Conservation (phyloP, 768 basidiomycete species). For the Calvatia gigantea region DNA sequence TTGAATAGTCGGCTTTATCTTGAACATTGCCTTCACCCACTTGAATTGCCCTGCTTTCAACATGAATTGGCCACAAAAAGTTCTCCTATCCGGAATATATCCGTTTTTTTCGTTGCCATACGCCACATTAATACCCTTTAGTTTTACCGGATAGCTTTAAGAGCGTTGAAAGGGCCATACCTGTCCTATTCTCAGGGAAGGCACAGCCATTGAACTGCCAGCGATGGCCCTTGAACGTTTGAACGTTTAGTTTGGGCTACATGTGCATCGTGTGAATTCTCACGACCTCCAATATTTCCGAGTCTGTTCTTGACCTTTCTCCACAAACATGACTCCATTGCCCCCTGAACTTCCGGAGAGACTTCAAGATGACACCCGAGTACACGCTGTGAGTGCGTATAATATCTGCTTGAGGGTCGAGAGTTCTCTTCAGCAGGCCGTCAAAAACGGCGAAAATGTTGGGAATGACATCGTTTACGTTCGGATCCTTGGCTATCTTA, state of each 20-base stretch:
- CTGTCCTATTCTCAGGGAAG: too few species aligned
- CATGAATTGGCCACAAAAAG: neutral
- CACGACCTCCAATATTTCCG: too few species aligned
- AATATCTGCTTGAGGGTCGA: constrained; percentile 19
- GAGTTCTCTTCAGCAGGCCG: constrained; percentile 15
- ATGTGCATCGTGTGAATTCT: too few species aligned
- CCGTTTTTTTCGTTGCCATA: neutral
- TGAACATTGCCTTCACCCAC: neutral
- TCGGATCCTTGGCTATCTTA: constrained; percentile 23
- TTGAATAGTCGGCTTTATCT: neutral
- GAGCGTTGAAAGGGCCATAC: too few species aligned
- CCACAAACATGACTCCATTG: neutral
- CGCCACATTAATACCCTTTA: too few species aligned
- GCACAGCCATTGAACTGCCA: neutral
- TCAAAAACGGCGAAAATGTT: constrained; percentile 12
- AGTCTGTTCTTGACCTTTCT: too few species aligned
- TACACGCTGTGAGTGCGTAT: constrained; percentile 19
- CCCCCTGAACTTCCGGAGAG: neutral
- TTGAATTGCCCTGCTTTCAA: too few species aligned
- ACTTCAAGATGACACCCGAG: neutral
- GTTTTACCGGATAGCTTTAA: too few species aligned
- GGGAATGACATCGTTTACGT: constrained; percentile 18
- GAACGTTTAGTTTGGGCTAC: too few species aligned
- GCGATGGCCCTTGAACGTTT: neutral
- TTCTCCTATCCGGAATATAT: neutral